Conservation (phyloP, 2,329 filamentous ascomycete species). For the Fusarium sp. region DNA sequence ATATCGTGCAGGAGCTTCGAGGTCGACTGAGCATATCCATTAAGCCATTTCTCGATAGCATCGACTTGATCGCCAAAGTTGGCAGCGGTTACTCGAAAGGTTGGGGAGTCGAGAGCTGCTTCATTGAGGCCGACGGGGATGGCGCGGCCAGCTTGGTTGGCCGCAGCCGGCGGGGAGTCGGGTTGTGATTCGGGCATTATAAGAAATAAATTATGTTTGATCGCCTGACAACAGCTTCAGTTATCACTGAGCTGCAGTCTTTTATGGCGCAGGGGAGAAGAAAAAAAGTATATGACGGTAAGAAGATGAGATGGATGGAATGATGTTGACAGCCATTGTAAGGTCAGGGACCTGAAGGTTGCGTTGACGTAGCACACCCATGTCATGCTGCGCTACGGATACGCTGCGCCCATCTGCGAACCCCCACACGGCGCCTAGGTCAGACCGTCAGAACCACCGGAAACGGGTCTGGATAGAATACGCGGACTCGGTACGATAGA, state of each 20-base stretch:
- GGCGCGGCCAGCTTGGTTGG: slow-evolving; percentile 41
- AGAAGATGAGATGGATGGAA: slow-evolving; percentile 38
- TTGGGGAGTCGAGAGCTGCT: slow-evolving; percentile 94
- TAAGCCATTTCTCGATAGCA: slow-evolving; percentile 91
- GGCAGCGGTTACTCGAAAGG: slow-evolving; percentile 86
- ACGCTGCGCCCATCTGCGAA: slow-evolving; percentile 6
- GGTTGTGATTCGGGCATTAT: slow-evolving; percentile 40
- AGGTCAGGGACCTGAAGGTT: slow-evolving; percentile 12
- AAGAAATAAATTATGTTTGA: slow-evolving; percentile 23
- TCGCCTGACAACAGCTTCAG: slow-evolving; percentile 46
- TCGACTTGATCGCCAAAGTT: slow-evolving; percentile 96
- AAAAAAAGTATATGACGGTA: slow-evolving; percentile 31
- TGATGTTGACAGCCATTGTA: slow-evolving; percentile 36
- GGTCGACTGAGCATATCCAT: slow-evolving; percentile 65
- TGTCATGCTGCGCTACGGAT: slow-evolving; percentile 2
- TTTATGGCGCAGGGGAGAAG: slow-evolving; percentile 24
- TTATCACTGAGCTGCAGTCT: slow-evolving; percentile 43
- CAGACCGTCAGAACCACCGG: slow-evolving; percentile 25
- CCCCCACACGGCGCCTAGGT: slow-evolving; percentile 11
- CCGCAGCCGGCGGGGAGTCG: slow-evolving; percentile 37
- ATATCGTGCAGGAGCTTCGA: slow-evolving; percentile 71
- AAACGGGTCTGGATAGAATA: slow-evolving; percentile 21
- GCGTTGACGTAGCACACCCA: slow-evolving; percentile 30
- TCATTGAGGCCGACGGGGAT: slow-evolving; percentile 90
- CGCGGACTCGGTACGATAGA: slow-evolving; percentile 14